phyloP scores from a whole-genome alignment of 2,329 filamentous ascomycete genomes.

The Diaporthe ampelina region DNA sequence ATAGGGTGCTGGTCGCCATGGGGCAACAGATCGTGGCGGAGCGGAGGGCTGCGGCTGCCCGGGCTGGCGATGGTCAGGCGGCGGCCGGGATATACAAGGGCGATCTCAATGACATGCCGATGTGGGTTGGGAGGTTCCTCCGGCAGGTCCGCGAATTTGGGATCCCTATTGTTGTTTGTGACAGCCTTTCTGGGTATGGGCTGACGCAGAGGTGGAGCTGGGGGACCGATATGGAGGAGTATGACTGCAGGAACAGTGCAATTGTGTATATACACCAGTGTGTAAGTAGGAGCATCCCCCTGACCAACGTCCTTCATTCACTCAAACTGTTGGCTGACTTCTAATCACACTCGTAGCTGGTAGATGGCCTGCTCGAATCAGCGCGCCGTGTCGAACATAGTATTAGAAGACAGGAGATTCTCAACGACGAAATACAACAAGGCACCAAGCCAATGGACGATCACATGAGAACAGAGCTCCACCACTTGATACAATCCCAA shows the following conservation, averaged over 20 bases:
- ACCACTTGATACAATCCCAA: neutral
- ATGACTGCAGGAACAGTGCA: constrained; percentile 7
- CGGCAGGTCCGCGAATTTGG: neutral
- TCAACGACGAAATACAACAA: neutral
- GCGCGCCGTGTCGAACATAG: neutral
- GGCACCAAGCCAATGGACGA: neutral
- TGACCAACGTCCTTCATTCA: too few species aligned
- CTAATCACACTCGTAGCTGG: neutral
- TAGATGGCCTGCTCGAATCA: neutral
- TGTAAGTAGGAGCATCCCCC: neutral
- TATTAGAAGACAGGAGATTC: neutral
- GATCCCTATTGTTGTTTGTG: constrained; percentile 7
- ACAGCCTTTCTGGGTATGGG: neutral
- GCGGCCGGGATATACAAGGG: neutral
- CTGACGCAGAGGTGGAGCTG: constrained; percentile 18
- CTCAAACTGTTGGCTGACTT: rapidly evolving
- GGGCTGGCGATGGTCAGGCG: neutral
- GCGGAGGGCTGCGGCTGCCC: neutral
- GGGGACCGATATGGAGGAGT: neutral
- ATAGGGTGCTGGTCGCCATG: constrained; percentile 3
- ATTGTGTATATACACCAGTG: constrained; percentile 15
- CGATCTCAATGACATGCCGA: neutral
- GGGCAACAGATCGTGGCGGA: constrained; percentile 7
- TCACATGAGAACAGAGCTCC: neutral
- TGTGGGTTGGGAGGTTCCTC: neutral